Evolutionary conservation across 352 stramenopile genomes (phyloP).

Genomic region (Phytopythium helicoides): DNA sequence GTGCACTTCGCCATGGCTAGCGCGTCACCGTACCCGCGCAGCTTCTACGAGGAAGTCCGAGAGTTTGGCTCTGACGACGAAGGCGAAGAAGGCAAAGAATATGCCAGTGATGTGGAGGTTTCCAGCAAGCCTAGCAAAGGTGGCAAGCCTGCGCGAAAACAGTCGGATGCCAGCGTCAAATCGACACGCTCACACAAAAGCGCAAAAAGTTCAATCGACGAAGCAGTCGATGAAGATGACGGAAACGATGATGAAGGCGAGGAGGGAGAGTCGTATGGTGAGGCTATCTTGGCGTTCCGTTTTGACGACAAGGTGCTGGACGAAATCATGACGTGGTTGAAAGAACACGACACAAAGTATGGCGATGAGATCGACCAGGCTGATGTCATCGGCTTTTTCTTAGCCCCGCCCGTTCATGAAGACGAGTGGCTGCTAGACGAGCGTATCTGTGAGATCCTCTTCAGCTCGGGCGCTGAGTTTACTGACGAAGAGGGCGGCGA

Average conservation of each 20-base stretch:
- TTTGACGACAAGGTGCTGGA: constrained; percentile 60
- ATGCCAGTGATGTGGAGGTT: constrained; percentile 22
- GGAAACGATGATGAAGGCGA: constrained; percentile 11
- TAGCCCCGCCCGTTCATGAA: constrained; percentile 63
- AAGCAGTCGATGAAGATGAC: constrained; percentile 14
- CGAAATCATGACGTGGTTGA: constrained; percentile 45
- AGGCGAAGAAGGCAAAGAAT: constrained; percentile 15
- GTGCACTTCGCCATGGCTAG: constrained; percentile 61
- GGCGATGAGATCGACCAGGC: constrained; percentile 52
- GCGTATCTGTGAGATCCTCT: constrained; percentile 73
- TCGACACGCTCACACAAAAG: constrained; percentile 11
- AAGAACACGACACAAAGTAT: constrained; percentile 41
- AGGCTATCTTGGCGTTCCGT: constrained; percentile 50
- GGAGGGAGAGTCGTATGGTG: constrained; percentile 39
- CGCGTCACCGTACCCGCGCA: constrained; percentile 55
- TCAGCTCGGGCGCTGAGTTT: constrained; percentile 35
- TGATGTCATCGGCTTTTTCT: constrained; percentile 66
- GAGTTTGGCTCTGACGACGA: constrained; percentile 30
- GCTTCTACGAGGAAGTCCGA: constrained; percentile 68
- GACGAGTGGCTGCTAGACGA: constrained; percentile 82
- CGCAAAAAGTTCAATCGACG: constrained; percentile 1
- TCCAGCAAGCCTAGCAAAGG: constrained; percentile 3
- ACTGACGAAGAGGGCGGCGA: constrained; percentile 29
- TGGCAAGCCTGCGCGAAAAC: not conserved
- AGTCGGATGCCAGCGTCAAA: constrained; percentile 7